These are phyloP conservation scores for Sporothrix humicola DNA, from an alignment of 2,329 filamentous ascomycete species.

Conservation along the genomic window DNA sequence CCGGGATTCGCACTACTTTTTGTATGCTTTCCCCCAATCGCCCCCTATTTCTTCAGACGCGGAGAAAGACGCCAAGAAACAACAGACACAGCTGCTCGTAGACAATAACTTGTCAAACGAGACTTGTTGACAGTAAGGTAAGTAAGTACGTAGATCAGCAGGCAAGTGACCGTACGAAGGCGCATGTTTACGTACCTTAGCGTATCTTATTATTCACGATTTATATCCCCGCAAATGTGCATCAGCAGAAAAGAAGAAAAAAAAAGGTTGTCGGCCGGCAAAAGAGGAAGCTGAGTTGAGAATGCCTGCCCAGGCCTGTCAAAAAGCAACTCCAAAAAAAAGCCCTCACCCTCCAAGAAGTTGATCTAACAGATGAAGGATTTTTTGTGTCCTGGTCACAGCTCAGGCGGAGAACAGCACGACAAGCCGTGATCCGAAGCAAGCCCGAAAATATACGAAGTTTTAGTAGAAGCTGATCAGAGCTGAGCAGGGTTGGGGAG, in stretches of 20 bases:
- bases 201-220: background rate
- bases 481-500: background rate
- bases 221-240: background rate
- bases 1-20: background rate
- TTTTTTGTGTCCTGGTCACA: conserved; percentile 3
- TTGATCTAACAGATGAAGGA: background rate
- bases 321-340: background rate
- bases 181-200: background rate
- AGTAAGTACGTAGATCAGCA: background rate
- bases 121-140: no score
- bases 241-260: background rate
- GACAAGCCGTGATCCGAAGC: background rate
- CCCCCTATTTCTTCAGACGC: background rate
- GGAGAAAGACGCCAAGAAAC: background rate
- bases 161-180: conserved; percentile 3
- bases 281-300: conserved; percentile 17
- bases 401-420: background rate
- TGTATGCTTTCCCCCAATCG: background rate
- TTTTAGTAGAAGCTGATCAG: background rate
- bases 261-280: background rate
- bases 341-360: background rate
- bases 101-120: no score
- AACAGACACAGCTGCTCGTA: background rate
- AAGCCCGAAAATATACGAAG: background rate
- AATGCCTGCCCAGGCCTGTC: background rate